Evolutionary conservation across 2,329 filamentous ascomycete genomes (phyloP).

Genomic region (Aureobasidium sp.): DNA sequence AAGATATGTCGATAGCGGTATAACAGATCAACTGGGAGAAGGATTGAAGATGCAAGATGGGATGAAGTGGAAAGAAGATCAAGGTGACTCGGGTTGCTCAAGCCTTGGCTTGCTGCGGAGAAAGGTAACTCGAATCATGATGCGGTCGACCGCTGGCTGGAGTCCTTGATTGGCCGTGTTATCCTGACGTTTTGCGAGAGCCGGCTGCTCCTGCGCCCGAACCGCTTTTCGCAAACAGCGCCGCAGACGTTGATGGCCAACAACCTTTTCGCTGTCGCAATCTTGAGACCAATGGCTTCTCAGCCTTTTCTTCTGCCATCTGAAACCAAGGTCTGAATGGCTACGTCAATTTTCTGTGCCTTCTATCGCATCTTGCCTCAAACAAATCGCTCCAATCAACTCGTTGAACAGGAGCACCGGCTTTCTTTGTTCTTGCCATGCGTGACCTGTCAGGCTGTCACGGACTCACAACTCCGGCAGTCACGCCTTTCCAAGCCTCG

Average conservation of each 20-base stretch:
- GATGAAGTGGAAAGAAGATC: neutral
- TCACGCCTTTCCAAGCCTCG: neutral
- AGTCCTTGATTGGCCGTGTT: neutral
- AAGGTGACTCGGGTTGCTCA: neutral
- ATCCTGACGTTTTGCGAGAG: neutral
- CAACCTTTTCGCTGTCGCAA: neutral
- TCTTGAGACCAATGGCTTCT: neutral
- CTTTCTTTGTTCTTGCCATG: neutral
- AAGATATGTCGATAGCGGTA: neutral
- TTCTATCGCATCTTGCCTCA: neutral
- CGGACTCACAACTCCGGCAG: neutral
- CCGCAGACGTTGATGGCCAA: neutral
- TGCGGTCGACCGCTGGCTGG: neutral
- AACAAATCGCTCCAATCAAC: neutral
- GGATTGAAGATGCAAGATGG: neutral
- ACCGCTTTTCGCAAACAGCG: neutral
- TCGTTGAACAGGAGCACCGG: neutral
- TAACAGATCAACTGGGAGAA: neutral
- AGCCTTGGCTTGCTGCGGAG: constrained; percentile 2
- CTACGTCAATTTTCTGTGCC: neutral
- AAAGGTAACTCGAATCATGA: neutral
- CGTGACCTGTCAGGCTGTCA: neutral
- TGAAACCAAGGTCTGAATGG: neutral
- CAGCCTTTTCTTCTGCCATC: neutral
- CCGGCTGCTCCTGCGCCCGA: neutral